Evolutionary conservation across 2,329 filamentous ascomycete species (phyloP).

Genomic region (Colletotrichum tabaci): DNA sequence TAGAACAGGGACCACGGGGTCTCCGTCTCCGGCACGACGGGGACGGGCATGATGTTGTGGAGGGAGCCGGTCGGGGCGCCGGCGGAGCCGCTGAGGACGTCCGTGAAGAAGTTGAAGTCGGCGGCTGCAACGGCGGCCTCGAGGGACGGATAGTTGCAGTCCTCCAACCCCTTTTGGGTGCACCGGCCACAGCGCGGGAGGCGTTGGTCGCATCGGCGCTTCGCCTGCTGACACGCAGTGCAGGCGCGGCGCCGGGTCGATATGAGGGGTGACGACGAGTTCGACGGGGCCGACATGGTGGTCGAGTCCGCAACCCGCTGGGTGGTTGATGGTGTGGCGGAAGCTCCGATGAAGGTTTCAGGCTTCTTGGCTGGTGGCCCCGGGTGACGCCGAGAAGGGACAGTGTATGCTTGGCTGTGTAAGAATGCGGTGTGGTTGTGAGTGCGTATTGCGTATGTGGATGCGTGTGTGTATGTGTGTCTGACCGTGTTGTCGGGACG

Average conservation of each 20-base stretch:
- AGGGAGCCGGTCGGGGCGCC: conserved; percentile 29
- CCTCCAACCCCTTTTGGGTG: conserved; percentile 45
- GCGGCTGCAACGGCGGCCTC: conserved; percentile 43
- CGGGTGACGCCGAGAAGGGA: conserved; percentile 12
- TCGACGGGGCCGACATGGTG: conserved; percentile 41
- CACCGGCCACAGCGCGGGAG: conserved; percentile 53
- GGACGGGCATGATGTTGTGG: conserved; percentile 36
- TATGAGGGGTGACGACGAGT: conserved; percentile 40
- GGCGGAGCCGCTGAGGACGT: conserved; percentile 40
- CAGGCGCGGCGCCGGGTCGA: conserved; percentile 52
- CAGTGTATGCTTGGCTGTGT: conserved; percentile 9
- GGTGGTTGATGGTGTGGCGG: conserved; percentile 3
- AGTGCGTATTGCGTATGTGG: background rate
- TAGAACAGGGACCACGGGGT: conserved; percentile 42
- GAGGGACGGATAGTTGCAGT: conserved; percentile 46
- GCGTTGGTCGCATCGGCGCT: conserved; percentile 55
- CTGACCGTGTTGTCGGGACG: conserved; percentile 12
- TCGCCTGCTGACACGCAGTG: conserved; percentile 53
- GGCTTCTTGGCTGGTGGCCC: conserved; percentile 5
- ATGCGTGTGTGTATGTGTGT: background rate
- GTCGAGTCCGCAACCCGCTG: conserved; percentile 25
- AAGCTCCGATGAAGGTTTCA: background rate
- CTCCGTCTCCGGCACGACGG: conserved; percentile 33
- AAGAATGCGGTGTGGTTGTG: conserved; percentile 2
- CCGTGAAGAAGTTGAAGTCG: conserved; percentile 49